Base-by-base conservation (phyloP, 179 eudicot species). In the Nepenthes alata region DNA sequence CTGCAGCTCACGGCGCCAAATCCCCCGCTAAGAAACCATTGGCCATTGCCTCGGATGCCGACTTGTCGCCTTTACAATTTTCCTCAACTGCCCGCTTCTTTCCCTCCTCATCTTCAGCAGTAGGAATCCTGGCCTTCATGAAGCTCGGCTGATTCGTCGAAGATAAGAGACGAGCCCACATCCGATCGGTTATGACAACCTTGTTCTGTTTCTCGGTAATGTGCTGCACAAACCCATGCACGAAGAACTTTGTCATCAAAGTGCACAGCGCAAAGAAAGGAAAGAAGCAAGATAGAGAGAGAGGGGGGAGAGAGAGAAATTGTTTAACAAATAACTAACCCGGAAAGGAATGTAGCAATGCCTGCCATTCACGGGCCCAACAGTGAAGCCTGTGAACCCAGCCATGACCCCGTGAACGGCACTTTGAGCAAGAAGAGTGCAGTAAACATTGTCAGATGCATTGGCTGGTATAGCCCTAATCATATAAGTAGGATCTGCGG, bases 391-490 rank as follows among this genome's bases (percentile, higher is more conserved):
- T 9, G 93, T 85, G 78, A 79, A 88, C 10, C 96, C 96, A 6
- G 96, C 93, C 96, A 88, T 88, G 53, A 89, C 93, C 48, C 93
- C 96, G 57, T 88, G 96, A 55, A 88, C 78, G 3, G 96, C 96
- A 63, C 96, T 85, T 67, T 88, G 93, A 68, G 96, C 89, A 53
- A 88, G 85, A 71, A 88, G 79, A 4, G 96, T 81, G 77, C 93
- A 81, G 67, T 80, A 88, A 34, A 88, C 93, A 54, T 88, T 88
- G 63, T 88, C 96, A 6, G 96, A 83, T 63, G 91, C 96, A 63
- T 85, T 88, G 66, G 85, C 77, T 35, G 87, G 89, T 70, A 88
- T 65, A 64, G 96, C 96, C 60, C 93, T 77, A 64, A 88, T 88
- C 96, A 88, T 88, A 78, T 88, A 88, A 12, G 96, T 88, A 16